A percentile compares a stretch with the other conserved stretches of the same genome.
These are phyloP conservation scores for Colletotrichum australisinense DNA, from an alignment of 2,329 filamentous ascomycete genomes.

Conservation along the genomic window DNA sequence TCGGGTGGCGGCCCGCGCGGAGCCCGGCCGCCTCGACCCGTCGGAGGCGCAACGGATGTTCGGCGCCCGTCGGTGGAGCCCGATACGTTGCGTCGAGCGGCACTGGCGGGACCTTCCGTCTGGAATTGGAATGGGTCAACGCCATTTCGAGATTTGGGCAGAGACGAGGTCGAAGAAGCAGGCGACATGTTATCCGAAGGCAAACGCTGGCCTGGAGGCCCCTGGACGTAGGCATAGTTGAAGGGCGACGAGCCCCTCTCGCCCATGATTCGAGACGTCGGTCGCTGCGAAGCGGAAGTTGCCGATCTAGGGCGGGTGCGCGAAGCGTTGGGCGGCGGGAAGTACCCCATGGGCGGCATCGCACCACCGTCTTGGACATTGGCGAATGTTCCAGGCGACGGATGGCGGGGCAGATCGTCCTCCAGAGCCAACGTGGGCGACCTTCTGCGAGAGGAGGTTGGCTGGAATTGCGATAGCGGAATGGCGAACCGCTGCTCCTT, in stretches of 20 bases:
- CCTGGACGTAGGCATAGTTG: slow-evolving; percentile 56
- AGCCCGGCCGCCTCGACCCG: slow-evolving; percentile 46
- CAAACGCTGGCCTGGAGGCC: slow-evolving; percentile 51
- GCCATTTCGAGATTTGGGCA: slow-evolving; percentile 41
- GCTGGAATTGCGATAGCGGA: slow-evolving; percentile 63
- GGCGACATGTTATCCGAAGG: slow-evolving; percentile 52
- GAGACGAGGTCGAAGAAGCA: slow-evolving; percentile 43
- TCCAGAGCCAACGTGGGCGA: slow-evolving; percentile 43
- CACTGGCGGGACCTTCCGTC: slow-evolving; percentile 54
- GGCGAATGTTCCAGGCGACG: slow-evolving; percentile 50
- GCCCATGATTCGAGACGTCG: slow-evolving; percentile 46
- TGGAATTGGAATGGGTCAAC: slow-evolving; percentile 66
- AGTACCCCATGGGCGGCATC: slow-evolving; percentile 63
- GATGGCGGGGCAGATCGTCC: slow-evolving; percentile 51
- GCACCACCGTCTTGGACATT: slow-evolving; percentile 48
- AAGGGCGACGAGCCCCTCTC: slow-evolving; percentile 56
- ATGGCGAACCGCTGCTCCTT: slow-evolving; percentile 62
- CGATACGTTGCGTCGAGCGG: slow-evolving; percentile 50
- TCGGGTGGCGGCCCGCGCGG: slow-evolving; percentile 44
- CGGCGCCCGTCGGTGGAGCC: slow-evolving; percentile 47
- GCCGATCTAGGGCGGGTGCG: slow-evolving; percentile 55
- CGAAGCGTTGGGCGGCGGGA: slow-evolving; percentile 57
- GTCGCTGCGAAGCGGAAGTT: slow-evolving; percentile 53
- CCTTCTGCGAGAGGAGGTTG: slow-evolving; percentile 52
- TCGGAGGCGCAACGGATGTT: slow-evolving; percentile 41